These are phyloP conservation scores for Eucalyptus erythrocorys DNA, from an alignment of 345 rosid genomes.

Conservation along the genomic window DNA sequence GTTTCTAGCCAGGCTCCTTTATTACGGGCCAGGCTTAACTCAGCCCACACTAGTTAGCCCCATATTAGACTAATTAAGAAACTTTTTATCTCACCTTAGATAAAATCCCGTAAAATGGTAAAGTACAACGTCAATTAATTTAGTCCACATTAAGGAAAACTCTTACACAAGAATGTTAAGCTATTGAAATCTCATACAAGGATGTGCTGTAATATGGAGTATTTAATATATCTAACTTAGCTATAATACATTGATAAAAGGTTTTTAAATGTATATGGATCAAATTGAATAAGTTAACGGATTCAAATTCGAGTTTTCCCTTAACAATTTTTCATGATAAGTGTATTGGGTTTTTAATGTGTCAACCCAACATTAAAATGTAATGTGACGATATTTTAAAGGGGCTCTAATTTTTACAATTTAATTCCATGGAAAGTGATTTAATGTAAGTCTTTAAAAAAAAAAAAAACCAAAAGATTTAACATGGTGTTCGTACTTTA, in stretches of 20 bases:
- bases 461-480: accelerated
- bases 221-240: neutral
- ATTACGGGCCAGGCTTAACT: no score
- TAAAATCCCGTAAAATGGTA: no score
- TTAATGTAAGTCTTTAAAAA: neutral
- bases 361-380: neutral
- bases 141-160: no score
- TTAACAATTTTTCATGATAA: neutral
- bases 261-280: neutral
- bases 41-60: no score
- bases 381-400: neutral
- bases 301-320: neutral
- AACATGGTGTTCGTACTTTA: neutral
- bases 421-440: neutral
- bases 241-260: neutral
- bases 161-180: neutral
- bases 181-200: neutral
- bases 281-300: accelerated
- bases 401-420: neutral
- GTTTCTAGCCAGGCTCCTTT: no score
- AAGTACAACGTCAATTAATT: no score
- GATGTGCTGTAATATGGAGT: neutral
- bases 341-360: neutral
- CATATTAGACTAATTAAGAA: no score
- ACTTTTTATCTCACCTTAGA: no score